Base-by-base conservation (phyloP, 139 green algal species). In the Pseudopediastrum boryanum region DNA sequence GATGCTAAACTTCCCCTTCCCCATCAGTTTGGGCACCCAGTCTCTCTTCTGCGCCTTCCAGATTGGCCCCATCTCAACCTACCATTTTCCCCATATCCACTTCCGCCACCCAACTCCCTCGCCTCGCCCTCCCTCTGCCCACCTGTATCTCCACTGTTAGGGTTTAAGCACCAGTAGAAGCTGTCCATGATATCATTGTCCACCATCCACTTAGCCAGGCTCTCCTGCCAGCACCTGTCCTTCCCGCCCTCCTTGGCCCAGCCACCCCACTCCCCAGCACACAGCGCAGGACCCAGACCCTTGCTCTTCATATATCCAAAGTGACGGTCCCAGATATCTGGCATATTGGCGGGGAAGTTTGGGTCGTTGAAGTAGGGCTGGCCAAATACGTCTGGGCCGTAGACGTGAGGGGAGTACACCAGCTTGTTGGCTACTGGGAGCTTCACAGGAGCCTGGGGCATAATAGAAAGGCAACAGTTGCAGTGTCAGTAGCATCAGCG, bases 101-200 rank as follows among this genome's bases (percentile, higher is more conserved):
- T n/a, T 9, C 10, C 16, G 56, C 21, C 10, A 21, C 56, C 10
- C 9, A 13, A 7, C 21, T 31, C 27, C 7, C 13, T 35, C 61
- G 13, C 7, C 23, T 13, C 33, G 5, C 48, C 4, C 13, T 4
- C 3, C 21, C 4, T 16, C 16, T 2, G 19, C 51, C 42, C 36
- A 77, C 63, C 70, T 7, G 71, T 81, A 41, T 81, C 79, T 3
- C 71, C 79, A 8, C 35, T 67, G 54, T 85, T 81, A 27, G 71
- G 72, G 36, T 85, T 80, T 19, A 80, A 35, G 27, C 80, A 81
- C 80, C 80, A 85, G 66, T 79, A 81, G 73, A 85, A 85, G 42
- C 31, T 56, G 73, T 78, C 69, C 2, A 62, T 83, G 12, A 83
- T 64, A 41, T 46, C 81, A 36, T 51, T 77, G 13, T 80, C 61